phyloP scores from a whole-genome alignment of 2,329 filamentous ascomycete species.

The Fusarium ramigenum region DNA sequence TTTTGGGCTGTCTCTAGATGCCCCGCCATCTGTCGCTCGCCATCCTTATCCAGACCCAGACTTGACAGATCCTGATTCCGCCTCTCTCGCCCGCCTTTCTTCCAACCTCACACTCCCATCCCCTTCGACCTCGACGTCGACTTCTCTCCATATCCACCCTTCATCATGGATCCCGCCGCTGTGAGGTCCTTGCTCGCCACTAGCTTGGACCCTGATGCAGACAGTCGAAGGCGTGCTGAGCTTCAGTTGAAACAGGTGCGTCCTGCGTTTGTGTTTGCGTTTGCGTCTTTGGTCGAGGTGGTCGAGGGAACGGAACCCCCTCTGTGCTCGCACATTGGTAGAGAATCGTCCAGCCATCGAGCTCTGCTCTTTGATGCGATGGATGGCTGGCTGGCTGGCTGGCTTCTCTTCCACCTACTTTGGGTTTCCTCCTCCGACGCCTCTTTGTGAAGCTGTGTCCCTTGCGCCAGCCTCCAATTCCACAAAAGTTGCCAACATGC shows the following conservation, averaged over 20 bases:
- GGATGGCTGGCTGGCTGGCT: neutral
- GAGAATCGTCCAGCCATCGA: neutral
- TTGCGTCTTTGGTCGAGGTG: slow-evolving; percentile 2
- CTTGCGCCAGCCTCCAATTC: slow-evolving; percentile 23
- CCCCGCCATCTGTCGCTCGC: slow-evolving; percentile 44
- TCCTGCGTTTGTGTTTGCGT: slow-evolving; percentile 15
- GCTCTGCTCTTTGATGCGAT: neutral
- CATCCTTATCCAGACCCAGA: slow-evolving; percentile 42
- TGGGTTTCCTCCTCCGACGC: slow-evolving; percentile 14
- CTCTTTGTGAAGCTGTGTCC: slow-evolving; percentile 22
- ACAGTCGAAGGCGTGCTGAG: slow-evolving; percentile 80
- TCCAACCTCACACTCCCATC: slow-evolving; percentile 35
- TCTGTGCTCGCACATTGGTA: slow-evolving; percentile 4
- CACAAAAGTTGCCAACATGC: slow-evolving; percentile 7
- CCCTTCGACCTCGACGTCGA: slow-evolving; percentile 41
- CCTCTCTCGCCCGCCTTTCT: slow-evolving; percentile 34
- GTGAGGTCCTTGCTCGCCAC: slow-evolving; percentile 80
- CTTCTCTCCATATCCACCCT: slow-evolving; percentile 29
- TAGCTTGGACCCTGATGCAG: slow-evolving; percentile 78
- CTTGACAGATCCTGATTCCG: slow-evolving; percentile 45
- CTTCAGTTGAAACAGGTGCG: slow-evolving; percentile 83
- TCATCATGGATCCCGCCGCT: slow-evolving; percentile 76
- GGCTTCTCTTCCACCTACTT: neutral
- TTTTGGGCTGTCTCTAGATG: slow-evolving; percentile 41
- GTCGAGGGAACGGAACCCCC: slow-evolving; percentile 5